Percentiles rank a stretch among this genome's conserved stretches.
phyloP scores from a whole-genome alignment of 73 alveolate species.

The Symbiodinium natans region DNA sequence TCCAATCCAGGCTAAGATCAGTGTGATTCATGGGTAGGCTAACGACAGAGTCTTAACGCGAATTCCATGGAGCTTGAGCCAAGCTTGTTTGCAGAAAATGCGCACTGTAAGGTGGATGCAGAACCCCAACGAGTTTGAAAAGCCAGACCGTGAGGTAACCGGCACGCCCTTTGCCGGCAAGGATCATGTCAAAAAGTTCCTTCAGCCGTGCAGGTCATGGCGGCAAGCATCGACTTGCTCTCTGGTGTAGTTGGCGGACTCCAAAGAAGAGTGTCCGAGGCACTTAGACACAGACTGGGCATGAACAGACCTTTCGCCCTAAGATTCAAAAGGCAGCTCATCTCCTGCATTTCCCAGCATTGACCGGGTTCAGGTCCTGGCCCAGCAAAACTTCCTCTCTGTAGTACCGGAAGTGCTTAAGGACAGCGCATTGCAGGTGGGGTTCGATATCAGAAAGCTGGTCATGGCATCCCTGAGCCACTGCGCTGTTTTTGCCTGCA shows the following conservation, averaged over 20 bases:
- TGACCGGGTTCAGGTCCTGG: constrained; percentile 33
- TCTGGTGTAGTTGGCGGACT: constrained; percentile 66
- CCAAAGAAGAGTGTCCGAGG: constrained; percentile 26
- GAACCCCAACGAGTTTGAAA: constrained; percentile 85
- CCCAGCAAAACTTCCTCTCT: constrained; percentile 45
- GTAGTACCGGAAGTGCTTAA: constrained; percentile 65
- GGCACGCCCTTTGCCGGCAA: background rate
- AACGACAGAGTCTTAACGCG: too few relatives aligned
- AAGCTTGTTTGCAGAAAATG: too few relatives aligned
- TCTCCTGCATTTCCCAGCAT: background rate
- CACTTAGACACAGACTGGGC: background rate
- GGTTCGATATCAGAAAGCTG: too few relatives aligned
- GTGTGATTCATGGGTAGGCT: too few relatives aligned
- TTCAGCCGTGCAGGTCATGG: constrained; percentile 47
- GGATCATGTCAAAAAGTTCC: too few relatives aligned
- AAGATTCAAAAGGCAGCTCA: background rate
- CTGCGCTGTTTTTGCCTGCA: background rate
- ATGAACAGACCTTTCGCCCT: too few relatives aligned
- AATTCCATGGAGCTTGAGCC: too few relatives aligned
- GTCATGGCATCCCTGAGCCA: too few relatives aligned
- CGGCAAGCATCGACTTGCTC: constrained; percentile 86
- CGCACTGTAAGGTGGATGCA: constrained; percentile 82
- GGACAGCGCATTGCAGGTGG: constrained; percentile 80
- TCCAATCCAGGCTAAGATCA: too few relatives aligned
- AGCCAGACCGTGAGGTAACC: constrained; percentile 82